Base-by-base conservation (phyloP, 768 basidiomycete species). In the Suillus bovinus region DNA sequence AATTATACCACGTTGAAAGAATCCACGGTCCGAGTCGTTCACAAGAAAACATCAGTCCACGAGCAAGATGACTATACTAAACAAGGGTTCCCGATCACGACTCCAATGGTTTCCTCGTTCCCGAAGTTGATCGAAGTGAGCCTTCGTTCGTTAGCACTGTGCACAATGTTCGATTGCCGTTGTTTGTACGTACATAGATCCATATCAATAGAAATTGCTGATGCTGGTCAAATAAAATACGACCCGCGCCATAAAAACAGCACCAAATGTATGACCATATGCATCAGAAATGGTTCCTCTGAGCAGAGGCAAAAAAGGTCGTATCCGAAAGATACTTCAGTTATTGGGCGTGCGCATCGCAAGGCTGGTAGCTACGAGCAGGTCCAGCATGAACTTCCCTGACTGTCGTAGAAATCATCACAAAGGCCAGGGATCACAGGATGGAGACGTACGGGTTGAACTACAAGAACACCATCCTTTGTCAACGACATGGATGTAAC, bases 311-410 rank as follows among this genome's bases (percentile, higher is more conserved):
- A 17, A 36, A 56, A 39, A 17, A 24, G 10, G 27, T 10, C 17
- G 24, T 20, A 20, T 27, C 22, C 36, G 16, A 38, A 7, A 42
- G 4, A 20, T 1, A 33, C 13, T n/a, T 44, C 60, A 75, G 58
- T 69, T 58, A 41, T 36, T 55, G 11, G 69, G 66, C 3, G 58
- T 70, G 34, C 70, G 66, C 59, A 73, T 63, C 17, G 73, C 69
- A 29, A 71, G 68, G 54, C 61, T 64, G 8, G 70, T 72, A 41
- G 73, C 72, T 2, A 74, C 71, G 27, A 73, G 41, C n/a, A 73
- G 61, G 52, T 75, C 70, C 11, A 52, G 63, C 72, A 72, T 69
- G 42, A 63, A 68, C 29, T 62, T 70, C 20, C 36, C 70, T 1
- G 59, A 44, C 72, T 75, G 58, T 29, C 10, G 64, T 38, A 5